Conservation (phyloP, 140 eudicot species). For the Bidens hawaiensis region DNA sequence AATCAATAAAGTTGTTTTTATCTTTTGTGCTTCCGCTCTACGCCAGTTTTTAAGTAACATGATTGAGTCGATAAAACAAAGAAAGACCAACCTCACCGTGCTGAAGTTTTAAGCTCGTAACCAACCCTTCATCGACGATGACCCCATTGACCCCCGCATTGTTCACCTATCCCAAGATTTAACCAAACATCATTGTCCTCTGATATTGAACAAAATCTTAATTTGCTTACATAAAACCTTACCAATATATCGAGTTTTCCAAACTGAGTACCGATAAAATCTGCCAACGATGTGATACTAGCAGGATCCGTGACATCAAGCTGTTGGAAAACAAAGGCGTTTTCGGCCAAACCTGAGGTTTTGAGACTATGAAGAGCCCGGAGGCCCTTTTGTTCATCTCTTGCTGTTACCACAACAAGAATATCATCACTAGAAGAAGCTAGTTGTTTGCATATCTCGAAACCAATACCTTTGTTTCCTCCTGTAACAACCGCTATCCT, state of each 20-base stretch:
- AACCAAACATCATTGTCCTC: background rate
- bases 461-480: constrained; percentile 25
- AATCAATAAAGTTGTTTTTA: no score
- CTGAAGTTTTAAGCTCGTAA: background rate
- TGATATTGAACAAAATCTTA: background rate
- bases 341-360: constrained; percentile 6
- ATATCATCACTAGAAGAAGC: constrained; percentile 6
- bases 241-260: constrained; percentile 20
- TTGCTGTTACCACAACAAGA: constrained; percentile 19
- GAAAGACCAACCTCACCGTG: constrained; percentile 7
- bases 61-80: background rate
- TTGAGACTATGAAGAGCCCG: constrained; percentile 13
- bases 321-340: constrained; percentile 1
- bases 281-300: constrained; percentile 11
- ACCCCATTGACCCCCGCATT: constrained; percentile 14
- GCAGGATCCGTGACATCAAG: constrained; percentile 17
- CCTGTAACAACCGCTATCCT: constrained; percentile 27
- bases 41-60: background rate
- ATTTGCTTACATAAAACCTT: background rate
- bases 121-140: background rate
- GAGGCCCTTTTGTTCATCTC: constrained; percentile 22
- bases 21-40: no score
- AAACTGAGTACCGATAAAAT: constrained; percentile 9
- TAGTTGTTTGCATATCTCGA: constrained; percentile 15
- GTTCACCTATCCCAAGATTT: constrained; percentile 10